Conservation (phyloP, 2,329 filamentous ascomycete genomes). For the Calonectria montana region DNA sequence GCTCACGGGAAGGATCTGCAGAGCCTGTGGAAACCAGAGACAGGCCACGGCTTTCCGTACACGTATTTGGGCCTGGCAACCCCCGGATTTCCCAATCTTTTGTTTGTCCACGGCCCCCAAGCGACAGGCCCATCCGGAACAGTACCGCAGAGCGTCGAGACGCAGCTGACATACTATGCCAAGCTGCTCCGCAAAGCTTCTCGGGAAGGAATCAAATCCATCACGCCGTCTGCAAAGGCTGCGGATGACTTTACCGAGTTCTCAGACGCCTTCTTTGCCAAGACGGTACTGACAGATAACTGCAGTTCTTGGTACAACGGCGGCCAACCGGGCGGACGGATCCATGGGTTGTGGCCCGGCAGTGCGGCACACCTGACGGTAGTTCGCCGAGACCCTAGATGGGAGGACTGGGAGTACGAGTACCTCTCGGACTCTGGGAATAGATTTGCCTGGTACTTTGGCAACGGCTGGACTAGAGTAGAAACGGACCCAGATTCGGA, state of each 20-base stretch:
- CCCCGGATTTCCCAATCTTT: conserved; percentile 75
- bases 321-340: conserved; percentile 68
- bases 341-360: conserved; percentile 78
- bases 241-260: conserved; percentile 74
- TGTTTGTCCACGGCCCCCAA: conserved; percentile 73
- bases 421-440: conserved; percentile 58
- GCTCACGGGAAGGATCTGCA: conserved; percentile 65
- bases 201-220: conserved; percentile 73
- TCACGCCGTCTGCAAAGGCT: conserved; percentile 67
- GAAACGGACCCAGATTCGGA: conserved; percentile 68
- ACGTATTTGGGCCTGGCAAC: conserved; percentile 74
- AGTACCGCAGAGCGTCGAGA: conserved; percentile 75
- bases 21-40: conserved; percentile 66
- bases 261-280: conserved; percentile 65
- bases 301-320: conserved; percentile 82
- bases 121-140: conserved; percentile 71
- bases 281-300: conserved; percentile 67
- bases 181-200: conserved; percentile 75
- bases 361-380: conserved; percentile 72
- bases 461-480: conserved; percentile 73
- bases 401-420: conserved; percentile 67
- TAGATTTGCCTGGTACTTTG: conserved; percentile 72
- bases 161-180: conserved; percentile 72
- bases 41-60: conserved; percentile 71
- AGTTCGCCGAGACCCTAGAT: conserved; percentile 64